Evolutionary conservation across 192 early-diverging fungal genomes (phyloP), one percentile per base, ranked within the genome.

Genomic region (Backusella westeae): DNA sequence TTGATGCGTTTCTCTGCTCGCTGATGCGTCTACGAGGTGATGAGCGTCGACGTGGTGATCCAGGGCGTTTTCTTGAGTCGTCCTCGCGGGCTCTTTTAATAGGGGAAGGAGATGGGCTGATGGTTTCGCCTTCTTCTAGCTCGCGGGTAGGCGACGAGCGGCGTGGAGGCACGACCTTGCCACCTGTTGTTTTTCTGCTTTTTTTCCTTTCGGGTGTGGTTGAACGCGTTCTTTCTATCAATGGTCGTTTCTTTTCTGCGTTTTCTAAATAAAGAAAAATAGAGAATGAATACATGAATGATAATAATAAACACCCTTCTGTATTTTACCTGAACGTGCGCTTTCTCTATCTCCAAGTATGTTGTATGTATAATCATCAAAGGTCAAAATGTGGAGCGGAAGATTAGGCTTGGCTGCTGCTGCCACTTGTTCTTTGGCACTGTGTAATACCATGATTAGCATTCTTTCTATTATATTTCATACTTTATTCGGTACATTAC

Each of bases 31-130:
- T 34, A 4, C 71, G 71, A 29, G 72, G 8, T 0, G 72, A 53
- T 34, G 42, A 14, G 15, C 41, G 21, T 15, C 41, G 21, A 10
- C 29, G 72, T 34, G 39, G 36, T 23, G 71, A 72, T 23, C 10
- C 10, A 0, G 56, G 46, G 1, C 46, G 46, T n/a, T 49, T 49
- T 19, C n/a, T 49, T 19, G 6, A 1, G 5, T 49, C 46, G 46
- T 49, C 46, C 6, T 49, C 46, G 19, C 46, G 46, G 1, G 6
- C 6, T 8, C 56, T 8, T 63, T 63, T 63, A 8, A 4, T 49
- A 5, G 77, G 77, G 9, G 77, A 78, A 41, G 77, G 77, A 0
- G 77, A 78, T 6, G 77, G 77, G 23, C 77, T 78, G 26, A 78
- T 69, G 4, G 72, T 78, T 68, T 78, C 77, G 0, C 77, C 77